Base-by-base conservation (phyloP, 2,329 filamentous ascomycete species). In the Hypoxylon sp. region DNA sequence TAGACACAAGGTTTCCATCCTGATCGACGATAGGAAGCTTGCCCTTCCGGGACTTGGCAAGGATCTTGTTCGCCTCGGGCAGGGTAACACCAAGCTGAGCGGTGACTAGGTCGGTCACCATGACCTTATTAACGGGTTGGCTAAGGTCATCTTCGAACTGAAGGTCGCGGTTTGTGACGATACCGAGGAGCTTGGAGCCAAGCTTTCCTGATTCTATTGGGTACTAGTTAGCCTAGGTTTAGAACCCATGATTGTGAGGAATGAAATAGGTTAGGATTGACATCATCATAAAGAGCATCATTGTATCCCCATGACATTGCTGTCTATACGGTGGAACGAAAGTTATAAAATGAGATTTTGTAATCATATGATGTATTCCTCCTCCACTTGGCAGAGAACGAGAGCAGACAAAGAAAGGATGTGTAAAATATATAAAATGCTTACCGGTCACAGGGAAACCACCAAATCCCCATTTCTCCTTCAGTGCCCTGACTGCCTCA, bases 241-340 rank as follows among this genome's bases (percentile, higher is more conserved):
- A 23, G 54, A 44, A 31, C 26, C 25, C 21, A 5, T 5, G 21
- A 25, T 25, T 25, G 21, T 5, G 32, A 53, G 9, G 38, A 21
- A 51, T 40, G 48, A 43, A 32, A 2, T n/a, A 12, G 12, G 11
- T 32, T 48, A 21, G 36, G 35, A n/a, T 61, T 54, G 36, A 55
- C 66, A 65, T 65, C 66, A 62, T 77, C 73, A 79, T 75, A 74
- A 73, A 75, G 72, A 72, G 67, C 67, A 72, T 75, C 77, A 71
- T 71, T 76, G 75, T 80, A 75, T 96, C 91, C 90, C 83, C 91
- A 96, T 79, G 82, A 90, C 89, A 83, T 82, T 86, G 78, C 82
- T 81, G 87, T 89, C 88, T 84, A 87, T 95, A 82, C 90, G 91
- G 94, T 93, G 93, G 94, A 99, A 99, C 94, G 94, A 99, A 99